Percentiles rank a stretch among this genome's conserved stretches.
phyloP scores from a whole-genome alignment of 805 yeast species.

The Ogataea neopini region DNA sequence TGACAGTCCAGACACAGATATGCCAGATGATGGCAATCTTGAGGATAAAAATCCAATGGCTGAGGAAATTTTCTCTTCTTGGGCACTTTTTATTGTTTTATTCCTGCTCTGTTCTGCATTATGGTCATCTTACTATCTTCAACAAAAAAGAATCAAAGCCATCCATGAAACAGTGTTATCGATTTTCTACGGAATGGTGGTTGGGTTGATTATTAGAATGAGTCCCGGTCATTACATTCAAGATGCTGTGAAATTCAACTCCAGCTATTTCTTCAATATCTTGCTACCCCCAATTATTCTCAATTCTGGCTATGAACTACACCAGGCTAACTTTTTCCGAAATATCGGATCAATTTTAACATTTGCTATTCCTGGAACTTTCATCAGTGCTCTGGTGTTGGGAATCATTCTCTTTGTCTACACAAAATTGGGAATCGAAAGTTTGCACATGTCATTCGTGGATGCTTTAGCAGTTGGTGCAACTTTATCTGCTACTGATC shows the following conservation, averaged over 20 bases:
- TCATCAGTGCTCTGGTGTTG: conserved; percentile 84
- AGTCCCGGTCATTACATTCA: conserved; percentile 97
- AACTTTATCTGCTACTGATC: conserved; percentile 96
- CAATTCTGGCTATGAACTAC: conserved; percentile 94
- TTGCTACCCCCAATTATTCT: conserved; percentile 93
- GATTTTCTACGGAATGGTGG: conserved; percentile 94
- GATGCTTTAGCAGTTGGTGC: conserved; percentile 98
- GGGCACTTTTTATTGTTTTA: conserved; percentile 92
- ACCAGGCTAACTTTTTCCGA: conserved; percentile 91
- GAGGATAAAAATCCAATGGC: conserved; percentile 80
- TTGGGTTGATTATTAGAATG: conserved; percentile 85
- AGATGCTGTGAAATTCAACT: conserved; percentile 93
- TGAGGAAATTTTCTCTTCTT: conserved; percentile 93
- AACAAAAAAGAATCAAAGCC: conserved; percentile 87
- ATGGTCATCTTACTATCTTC: conserved; percentile 93
- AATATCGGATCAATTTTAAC: conserved; percentile 88
- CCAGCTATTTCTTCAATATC: conserved; percentile 90
- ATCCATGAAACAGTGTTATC: conserved; percentile 97
- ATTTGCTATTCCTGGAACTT: conserved; percentile 97
- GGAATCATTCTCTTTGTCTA: conserved; percentile 87
- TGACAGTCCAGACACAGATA: conserved; percentile 41
- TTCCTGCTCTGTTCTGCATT: conserved; percentile 81
- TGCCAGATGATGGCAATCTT: conserved; percentile 50
- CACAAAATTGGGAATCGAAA: conserved; percentile 90
- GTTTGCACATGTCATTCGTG: conserved; percentile 86